Conservation (phyloP, 2,329 filamentous ascomycete genomes). For the Aspergillus arachidicola region DNA sequence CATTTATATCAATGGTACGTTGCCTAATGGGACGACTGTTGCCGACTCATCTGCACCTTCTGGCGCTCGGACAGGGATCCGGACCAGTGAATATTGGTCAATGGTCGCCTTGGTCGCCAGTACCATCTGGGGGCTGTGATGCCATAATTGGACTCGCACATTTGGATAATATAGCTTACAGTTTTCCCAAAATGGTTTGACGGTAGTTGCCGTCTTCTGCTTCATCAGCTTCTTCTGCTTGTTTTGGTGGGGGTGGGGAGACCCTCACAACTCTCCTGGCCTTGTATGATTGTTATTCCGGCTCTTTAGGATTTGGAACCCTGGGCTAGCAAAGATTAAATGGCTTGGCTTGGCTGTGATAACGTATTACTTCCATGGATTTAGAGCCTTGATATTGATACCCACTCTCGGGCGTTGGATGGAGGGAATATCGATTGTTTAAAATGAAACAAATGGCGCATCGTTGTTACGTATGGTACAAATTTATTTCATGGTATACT, state of each 20-base stretch:
- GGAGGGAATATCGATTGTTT: background rate
- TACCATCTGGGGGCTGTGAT: constrained; percentile 33
- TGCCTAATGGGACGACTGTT: constrained; percentile 49
- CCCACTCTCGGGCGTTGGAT: background rate
- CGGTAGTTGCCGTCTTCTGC: background rate
- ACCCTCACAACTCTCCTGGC: background rate
- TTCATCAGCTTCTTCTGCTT: background rate
- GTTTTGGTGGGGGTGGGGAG: background rate
- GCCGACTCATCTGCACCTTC: constrained; percentile 30
- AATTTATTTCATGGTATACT: background rate
- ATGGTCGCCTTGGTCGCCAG: constrained; percentile 41
- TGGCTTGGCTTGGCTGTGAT: background rate
- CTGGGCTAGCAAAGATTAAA: background rate
- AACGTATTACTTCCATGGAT: background rate
- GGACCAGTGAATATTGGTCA: constrained; percentile 46
- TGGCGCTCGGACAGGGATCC: constrained; percentile 26
- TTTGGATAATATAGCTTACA: background rate
- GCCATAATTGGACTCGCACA: background rate
- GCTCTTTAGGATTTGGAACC: background rate
- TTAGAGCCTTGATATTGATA: background rate
- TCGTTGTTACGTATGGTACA: background rate
- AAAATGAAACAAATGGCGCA: background rate
- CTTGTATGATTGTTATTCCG: background rate
- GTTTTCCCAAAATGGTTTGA: background rate
- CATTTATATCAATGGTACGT: constrained; percentile 52